phyloP scores from a whole-genome alignment of 257 asterid species.

The Primulina huaijiensis region DNA sequence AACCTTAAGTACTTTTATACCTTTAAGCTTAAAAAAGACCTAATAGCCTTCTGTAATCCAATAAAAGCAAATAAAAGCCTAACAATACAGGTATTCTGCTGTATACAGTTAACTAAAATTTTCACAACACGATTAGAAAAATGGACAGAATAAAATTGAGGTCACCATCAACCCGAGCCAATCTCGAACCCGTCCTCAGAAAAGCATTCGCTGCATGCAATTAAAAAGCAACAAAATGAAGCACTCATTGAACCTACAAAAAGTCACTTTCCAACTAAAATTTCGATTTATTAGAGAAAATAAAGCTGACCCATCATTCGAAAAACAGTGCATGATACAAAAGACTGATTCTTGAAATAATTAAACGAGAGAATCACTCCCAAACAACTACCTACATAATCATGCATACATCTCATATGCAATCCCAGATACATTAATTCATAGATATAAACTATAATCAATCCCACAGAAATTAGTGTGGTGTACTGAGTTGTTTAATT shows the following conservation, averaged over 20 bases:
- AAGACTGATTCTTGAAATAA: not conserved
- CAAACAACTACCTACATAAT: too few relatives aligned
- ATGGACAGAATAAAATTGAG: constrained; percentile 9
- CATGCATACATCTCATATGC: not conserved
- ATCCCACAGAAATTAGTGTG: not conserved
- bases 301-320: constrained; percentile 1
- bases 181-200: constrained; percentile 22
- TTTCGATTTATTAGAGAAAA: constrained; percentile 12
- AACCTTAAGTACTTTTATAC: constrained; percentile 9
- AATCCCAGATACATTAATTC: not conserved
- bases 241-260: constrained; percentile 16
- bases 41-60: constrained; percentile 20
- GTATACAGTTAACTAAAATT: constrained; percentile 18
- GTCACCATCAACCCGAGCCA: constrained; percentile 28
- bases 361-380: not conserved
- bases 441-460: not conserved
- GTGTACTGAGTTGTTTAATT: not conserved
- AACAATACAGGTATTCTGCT: constrained; percentile 16
- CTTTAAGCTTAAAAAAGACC: constrained; percentile 20
- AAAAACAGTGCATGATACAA: constrained; percentile 31
- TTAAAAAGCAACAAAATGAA: constrained; percentile 3
- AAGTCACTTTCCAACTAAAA: constrained; percentile 17
- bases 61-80: constrained; percentile 18
- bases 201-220: constrained; percentile 35
- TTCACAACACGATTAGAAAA: constrained; percentile 21